Conservation (phyloP, 768 basidiomycete genomes). For the Amanita subjunquillea region DNA sequence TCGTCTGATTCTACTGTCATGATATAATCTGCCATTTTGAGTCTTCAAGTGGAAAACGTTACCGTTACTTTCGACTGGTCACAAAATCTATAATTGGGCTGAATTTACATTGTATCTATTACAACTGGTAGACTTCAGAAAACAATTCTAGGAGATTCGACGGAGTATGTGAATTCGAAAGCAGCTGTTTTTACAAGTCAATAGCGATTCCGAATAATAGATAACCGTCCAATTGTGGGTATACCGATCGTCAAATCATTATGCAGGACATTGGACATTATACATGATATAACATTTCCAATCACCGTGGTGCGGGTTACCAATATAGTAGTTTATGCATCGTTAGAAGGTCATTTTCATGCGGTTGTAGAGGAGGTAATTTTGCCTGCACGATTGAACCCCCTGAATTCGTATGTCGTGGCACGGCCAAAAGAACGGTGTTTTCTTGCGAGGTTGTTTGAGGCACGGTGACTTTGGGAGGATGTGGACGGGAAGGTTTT, state of each 20-base stretch:
- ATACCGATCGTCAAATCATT: slow-evolving; percentile 1
- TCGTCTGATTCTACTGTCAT: slow-evolving; percentile 79
- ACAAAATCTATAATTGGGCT: too few relatives aligned
- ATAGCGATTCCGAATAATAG: slow-evolving; percentile 6
- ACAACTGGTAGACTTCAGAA: too few relatives aligned
- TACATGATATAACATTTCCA: slow-evolving; percentile 4
- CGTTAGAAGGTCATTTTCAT: not conserved
- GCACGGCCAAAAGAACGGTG: not conserved
- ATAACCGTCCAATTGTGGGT: slow-evolving; percentile 5
- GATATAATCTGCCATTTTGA: slow-evolving; percentile 51
- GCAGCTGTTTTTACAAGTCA: slow-evolving; percentile 3
- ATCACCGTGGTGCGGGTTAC: not conserved
- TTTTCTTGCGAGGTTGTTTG: not conserved
- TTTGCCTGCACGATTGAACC: not conserved
- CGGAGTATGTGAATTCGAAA: not conserved
- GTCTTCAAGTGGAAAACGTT: not conserved
- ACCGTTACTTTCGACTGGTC: too few relatives aligned
- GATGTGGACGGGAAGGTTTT: not conserved
- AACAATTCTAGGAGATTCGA: not conserved
- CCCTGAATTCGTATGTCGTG: not conserved
- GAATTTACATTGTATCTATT: too few relatives aligned
- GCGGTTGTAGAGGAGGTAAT: not conserved
- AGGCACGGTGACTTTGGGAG: not conserved
- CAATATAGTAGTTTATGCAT: slow-evolving; percentile 2
- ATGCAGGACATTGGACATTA: not conserved